phyloP scores from a whole-genome alignment of 2,329 filamentous ascomycete genomes.

The Alternaria gaisen region DNA sequence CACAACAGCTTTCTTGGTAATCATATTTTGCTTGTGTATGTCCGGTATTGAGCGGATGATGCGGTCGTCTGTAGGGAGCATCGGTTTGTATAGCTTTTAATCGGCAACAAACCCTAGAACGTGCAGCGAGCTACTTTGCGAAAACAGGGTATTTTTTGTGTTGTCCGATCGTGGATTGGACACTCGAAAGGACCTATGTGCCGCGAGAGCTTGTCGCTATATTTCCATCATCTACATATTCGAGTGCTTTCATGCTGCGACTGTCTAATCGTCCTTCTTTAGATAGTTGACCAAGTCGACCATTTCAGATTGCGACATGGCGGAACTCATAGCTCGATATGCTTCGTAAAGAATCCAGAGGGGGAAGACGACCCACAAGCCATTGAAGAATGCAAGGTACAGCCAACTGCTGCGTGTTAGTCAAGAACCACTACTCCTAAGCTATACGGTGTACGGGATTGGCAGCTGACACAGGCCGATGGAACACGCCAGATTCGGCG shows the following conservation, averaged over 20 bases:
- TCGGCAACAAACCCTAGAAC: background rate
- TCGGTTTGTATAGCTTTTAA: background rate
- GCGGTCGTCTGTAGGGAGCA: background rate
- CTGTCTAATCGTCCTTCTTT: constrained; percentile 40
- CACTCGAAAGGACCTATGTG: background rate
- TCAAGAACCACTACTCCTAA: background rate
- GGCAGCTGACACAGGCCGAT: background rate
- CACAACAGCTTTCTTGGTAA: too few relatives aligned
- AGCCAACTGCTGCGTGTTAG: constrained; percentile 57
- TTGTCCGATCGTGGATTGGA: background rate
- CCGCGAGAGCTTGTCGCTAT: background rate
- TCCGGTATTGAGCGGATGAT: background rate
- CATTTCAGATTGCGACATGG: constrained; percentile 50
- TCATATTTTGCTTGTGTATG: background rate
- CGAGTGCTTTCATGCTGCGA: background rate
- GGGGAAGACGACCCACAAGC: constrained; percentile 68
- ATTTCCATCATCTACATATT: background rate
- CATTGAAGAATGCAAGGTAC: constrained; percentile 72
- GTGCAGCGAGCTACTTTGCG: background rate
- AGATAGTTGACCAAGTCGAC: constrained; percentile 50
- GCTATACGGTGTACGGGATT: background rate
- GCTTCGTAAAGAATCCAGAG: constrained; percentile 65
- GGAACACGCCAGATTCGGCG: background rate
- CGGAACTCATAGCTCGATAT: constrained; percentile 55
- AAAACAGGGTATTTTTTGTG: background rate